Evolutionary conservation across 495 filamentous ascomycete genomes (phyloP), one percentile per base, ranked within the genome.

Genomic region (Aspergillus steynii): DNA sequence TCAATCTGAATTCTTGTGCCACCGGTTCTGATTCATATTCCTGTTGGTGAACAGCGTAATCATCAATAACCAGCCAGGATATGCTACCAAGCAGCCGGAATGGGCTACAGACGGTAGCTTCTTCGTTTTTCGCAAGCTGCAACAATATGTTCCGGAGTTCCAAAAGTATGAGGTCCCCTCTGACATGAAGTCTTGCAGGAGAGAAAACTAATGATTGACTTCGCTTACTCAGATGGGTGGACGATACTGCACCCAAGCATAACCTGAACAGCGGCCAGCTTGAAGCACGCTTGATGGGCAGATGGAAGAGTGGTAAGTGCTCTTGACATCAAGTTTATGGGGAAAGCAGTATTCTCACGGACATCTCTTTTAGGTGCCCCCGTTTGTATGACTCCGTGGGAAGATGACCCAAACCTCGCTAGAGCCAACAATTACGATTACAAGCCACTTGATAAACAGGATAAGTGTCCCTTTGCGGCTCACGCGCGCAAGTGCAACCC

Each of bases 51-150:
- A 27, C 25, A 42, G 32, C 7, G 25, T 31, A 10, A 56, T 61
- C 34, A 32, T 54, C 49, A 47, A 48, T 31, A 37, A 34, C 14
- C 26, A 47, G 1, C 15, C 49, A 34, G 60, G 34, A 2, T 7
- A 55, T 26, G 54, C 49, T 1, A 34, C 26, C 50, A 45, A 47
- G n/a, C 48, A 56, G 53, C 72, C 69, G 5, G 29, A 50, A 28
- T 77, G 75, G 75, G 68, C 71, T 27, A 60, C 51, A n/a, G 67
- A 77, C 25, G 72, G 75, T 45, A 75, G 70, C 60, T 77, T 70
- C 52, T 61, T 77, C n/a, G 75, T 69, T 15, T 71, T 76, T 59
- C 75, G 73, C 34, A 61, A 77, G 29, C 53, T 77, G 6, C 60
- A 75, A 14, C 67, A 77, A 46, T 54, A 69, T 0, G 73, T 77